Base-by-base conservation (phyloP, 1,284 basidiomycete genomes). In the Naganishia albida region DNA sequence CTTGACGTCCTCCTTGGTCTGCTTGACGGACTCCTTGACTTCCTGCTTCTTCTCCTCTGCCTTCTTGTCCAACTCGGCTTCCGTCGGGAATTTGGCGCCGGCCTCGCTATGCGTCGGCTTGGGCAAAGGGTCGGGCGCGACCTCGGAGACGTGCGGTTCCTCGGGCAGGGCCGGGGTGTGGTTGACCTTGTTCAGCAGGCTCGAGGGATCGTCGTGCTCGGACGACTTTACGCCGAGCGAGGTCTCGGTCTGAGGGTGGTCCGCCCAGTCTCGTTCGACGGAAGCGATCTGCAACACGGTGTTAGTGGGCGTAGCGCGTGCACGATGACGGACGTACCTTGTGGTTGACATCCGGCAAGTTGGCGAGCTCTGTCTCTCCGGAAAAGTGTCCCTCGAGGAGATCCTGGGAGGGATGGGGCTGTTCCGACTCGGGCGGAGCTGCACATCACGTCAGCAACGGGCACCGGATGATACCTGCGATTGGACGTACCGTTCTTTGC, bases 341-440 rank as follows among this genome's bases (percentile, higher is more conserved):
- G 63, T 66, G 55, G 56, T 72, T 71, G 18, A 70, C 64, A 62
- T 71, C 68, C 23, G 54, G 54, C 43, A 64, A 23, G 55, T 63
- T 49, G 20, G 70, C 67, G 15, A 54, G 28, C 26, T 67, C 67
- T 43, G 72, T 73, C 68, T 75, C 74, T 15, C 74, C 75, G 16
- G 40, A 62, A 50, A 77, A 77, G 25, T 62, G 57, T 46, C 77
- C 77, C 62, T 77, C 78, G 18, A 73, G 71, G 18, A 79, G 70
- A 64, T 69, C 70, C 64, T 73, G 78, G 66, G 74, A 74, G 30
- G 78, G 78, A 59, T 79, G 67, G 46, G 77, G 74, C 55, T 65
- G 67, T 71, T 77, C 76, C 67, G 73, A 71, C 28, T 73, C 77
- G 57, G 70, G 69, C 34, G 77, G 77, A 63, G 76, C 75, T 78